Conservation (phyloP, 768 basidiomycete species). For the Trametes villosa region DNA sequence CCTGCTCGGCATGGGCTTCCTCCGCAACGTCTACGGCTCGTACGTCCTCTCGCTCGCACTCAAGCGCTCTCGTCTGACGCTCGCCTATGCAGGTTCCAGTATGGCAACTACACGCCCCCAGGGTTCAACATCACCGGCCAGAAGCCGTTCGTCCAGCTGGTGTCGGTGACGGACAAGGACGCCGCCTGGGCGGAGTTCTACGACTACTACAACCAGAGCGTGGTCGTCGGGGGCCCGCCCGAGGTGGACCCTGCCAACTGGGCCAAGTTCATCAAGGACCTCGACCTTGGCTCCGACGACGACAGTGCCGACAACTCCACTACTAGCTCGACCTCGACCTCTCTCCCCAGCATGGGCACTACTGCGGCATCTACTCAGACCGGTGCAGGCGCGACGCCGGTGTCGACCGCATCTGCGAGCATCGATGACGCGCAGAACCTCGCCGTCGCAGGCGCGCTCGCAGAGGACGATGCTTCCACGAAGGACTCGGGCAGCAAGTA, state of each 20-base stretch:
- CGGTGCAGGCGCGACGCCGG: background rate
- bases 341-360: background rate
- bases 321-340: background rate
- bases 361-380: background rate
- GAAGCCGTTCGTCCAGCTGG: conserved; percentile 38
- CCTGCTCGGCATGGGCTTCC: conserved; percentile 38
- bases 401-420: background rate
- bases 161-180: conserved; percentile 26
- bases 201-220: background rate
- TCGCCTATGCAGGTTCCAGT: conserved; percentile 26
- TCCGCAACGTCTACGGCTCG: conserved; percentile 39
- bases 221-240: background rate
- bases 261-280: background rate
- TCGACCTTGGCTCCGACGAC: background rate
- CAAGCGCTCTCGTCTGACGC: background rate
- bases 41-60: conserved; percentile 15
- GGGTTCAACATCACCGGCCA: conserved; percentile 16
- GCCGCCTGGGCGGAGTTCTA: conserved; percentile 33
- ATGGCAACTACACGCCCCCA: conserved; percentile 26
- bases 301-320: background rate
- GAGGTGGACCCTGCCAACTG: background rate
- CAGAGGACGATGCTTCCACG: background rate
- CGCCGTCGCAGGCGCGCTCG: background rate
- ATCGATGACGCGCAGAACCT: background rate
- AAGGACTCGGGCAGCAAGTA: background rate